These are phyloP conservation scores for Talaromyces proteolyticus DNA, from an alignment of 495 filamentous ascomycete species.

Conservation along the genomic window DNA sequence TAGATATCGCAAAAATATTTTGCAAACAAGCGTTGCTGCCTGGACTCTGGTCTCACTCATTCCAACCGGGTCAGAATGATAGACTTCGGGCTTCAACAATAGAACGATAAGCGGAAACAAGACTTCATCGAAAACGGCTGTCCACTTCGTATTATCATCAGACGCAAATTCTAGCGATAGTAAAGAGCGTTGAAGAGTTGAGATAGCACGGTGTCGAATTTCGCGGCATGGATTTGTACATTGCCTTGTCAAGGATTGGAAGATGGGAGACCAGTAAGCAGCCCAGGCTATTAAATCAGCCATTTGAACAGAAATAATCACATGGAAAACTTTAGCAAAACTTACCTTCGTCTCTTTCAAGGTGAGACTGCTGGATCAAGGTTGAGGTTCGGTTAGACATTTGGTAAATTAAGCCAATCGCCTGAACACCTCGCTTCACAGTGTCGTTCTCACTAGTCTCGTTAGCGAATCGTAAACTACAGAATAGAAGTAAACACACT, in stretches of 20 bases:
- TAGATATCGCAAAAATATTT: constrained; percentile 92
- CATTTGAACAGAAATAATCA: not conserved
- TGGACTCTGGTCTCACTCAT: constrained; percentile 96
- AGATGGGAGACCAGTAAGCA: constrained; percentile 96
- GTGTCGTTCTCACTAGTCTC: constrained; percentile 58
- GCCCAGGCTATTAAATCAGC: constrained; percentile 67
- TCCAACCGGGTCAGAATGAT: constrained; percentile 82
- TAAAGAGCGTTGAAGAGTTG: constrained; percentile 80
- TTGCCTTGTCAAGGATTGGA: constrained; percentile 79
- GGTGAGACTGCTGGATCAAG: constrained; percentile 86
- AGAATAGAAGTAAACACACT: constrained; percentile 9
- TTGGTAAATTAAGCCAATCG: constrained; percentile 72
- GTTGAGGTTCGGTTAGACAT: constrained; percentile 75
- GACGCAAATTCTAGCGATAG: constrained; percentile 75
- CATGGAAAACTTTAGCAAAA: not conserved
- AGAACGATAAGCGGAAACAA: constrained; percentile 89
- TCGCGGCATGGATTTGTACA: constrained; percentile 94
- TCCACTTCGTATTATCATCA: constrained; percentile 80
- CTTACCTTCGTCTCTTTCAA: constrained; percentile 79
- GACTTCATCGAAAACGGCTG: constrained; percentile 88
- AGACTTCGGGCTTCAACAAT: constrained; percentile 92
- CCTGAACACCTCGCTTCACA: constrained; percentile 72
- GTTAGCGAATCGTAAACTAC: constrained; percentile 12
- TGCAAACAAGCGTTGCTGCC: constrained; percentile 85
- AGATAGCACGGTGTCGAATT: constrained; percentile 81